These are phyloP conservation scores for Coemansia sp. DNA, from an alignment of 192 early-diverging fungal species.

Conservation along the genomic window DNA sequence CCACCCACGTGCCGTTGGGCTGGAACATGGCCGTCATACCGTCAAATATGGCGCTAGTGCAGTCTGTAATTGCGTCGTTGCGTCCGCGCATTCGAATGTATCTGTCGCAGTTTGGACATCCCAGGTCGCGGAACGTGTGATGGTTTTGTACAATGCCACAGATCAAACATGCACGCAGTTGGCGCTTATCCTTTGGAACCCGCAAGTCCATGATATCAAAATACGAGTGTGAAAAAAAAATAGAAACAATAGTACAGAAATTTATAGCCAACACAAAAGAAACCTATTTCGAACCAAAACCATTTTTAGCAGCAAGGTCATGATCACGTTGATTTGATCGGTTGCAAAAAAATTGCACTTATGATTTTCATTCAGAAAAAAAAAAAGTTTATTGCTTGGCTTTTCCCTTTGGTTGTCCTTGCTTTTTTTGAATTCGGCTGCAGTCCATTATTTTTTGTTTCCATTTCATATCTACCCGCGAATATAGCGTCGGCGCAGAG, in stretches of 20 bases:
- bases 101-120: slow-evolving; percentile 84
- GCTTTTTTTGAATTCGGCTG: not conserved
- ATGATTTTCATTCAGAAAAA: slow-evolving; percentile 2
- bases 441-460: not conserved
- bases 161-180: slow-evolving; percentile 76
- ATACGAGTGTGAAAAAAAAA: slow-evolving; percentile 1
- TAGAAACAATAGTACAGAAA: not conserved
- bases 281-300: not conserved
- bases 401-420: not conserved
- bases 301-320: not conserved
- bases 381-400: slow-evolving; percentile 9
- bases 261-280: not conserved
- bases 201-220: slow-evolving; percentile 38
- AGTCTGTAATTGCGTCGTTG: slow-evolving; percentile 67
- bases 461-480: not conserved
- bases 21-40: slow-evolving; percentile 74
- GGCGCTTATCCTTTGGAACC: slow-evolving; percentile 66
- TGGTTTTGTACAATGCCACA: slow-evolving; percentile 80
- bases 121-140: slow-evolving; percentile 65
- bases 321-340: slow-evolving; percentile 15
- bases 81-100: slow-evolving; percentile 68
- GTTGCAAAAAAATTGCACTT: slow-evolving; percentile 1
- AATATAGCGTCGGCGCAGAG: not conserved
- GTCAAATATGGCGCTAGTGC: slow-evolving; percentile 76
- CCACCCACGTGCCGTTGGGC: slow-evolving; percentile 76